Evolutionary conservation across 805 yeast species (phyloP).

Genomic region (Metschnikowia amazonensis): DNA sequence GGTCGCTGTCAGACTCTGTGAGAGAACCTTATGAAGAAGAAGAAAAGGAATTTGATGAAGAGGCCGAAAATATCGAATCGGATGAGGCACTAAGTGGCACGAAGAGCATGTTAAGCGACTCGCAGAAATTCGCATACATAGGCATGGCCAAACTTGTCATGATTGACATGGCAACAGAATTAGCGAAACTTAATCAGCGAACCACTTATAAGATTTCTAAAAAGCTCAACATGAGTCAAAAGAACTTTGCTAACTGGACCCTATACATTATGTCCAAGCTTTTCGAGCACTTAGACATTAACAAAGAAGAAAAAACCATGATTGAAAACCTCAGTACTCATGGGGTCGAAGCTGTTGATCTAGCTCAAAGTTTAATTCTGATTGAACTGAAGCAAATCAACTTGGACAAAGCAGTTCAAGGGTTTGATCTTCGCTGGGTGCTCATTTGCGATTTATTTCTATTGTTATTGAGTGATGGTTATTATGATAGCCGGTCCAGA

Average conservation of each 20-base stretch:
- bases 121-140: constrained; percentile 87
- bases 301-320: constrained; percentile 77
- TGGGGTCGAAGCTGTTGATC: constrained; percentile 72
- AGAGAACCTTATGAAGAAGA: constrained; percentile 29
- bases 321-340: constrained; percentile 81
- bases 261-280: constrained; percentile 64
- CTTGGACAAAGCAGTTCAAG: constrained; percentile 15
- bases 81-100: constrained; percentile 74
- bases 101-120: constrained; percentile 71
- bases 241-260: constrained; percentile 82
- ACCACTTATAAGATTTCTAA: constrained; percentile 54
- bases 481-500: constrained; percentile 86
- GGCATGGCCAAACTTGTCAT: constrained; percentile 75
- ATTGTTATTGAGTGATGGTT: constrained; percentile 73
- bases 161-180: constrained; percentile 76
- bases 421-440: constrained; percentile 83
- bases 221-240: constrained; percentile 62
- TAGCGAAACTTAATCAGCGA: constrained; percentile 56
- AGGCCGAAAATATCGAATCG: constrained; percentile 45
- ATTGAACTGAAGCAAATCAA: constrained; percentile 21
- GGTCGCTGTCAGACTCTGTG: constrained; percentile 10
- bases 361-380: constrained; percentile 56
- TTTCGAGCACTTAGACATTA: constrained; percentile 76
- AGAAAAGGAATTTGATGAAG: constrained; percentile 28
- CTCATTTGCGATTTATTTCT: constrained; percentile 86